Conservation (phyloP, 371 early-diverging fungal genomes). For the Mortierella sp. region DNA sequence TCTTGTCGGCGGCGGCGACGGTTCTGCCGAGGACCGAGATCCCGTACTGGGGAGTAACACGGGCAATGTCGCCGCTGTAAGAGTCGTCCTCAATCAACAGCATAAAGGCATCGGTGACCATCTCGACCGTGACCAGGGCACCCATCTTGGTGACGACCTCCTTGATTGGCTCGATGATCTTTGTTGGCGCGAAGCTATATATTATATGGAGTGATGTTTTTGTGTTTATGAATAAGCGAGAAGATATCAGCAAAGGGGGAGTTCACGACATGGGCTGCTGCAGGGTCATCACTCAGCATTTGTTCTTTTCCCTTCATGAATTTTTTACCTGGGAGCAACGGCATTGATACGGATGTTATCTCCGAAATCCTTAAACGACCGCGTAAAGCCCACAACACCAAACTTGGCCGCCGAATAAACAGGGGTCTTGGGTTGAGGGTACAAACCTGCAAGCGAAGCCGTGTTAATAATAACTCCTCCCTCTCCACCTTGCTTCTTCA, state of each 20-base stretch:
- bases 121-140: constrained; percentile 57
- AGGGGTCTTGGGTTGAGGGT: constrained; percentile 75
- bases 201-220: neutral
- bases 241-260: too few relatives aligned
- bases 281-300: too few relatives aligned
- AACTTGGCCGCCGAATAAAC: constrained; percentile 87
- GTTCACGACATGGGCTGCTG: too few relatives aligned
- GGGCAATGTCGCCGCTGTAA: constrained; percentile 60
- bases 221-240: too few relatives aligned
- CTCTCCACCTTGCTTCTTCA: constrained; percentile 59
- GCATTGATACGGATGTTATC: constrained; percentile 78
- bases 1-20: constrained; percentile 16
- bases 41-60: constrained; percentile 64
- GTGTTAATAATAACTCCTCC: constrained; percentile 84
- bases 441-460: constrained; percentile 83
- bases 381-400: constrained; percentile 78
- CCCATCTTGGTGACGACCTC: constrained; percentile 27
- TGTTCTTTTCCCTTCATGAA: neutral
- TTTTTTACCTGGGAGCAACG: constrained; percentile 74
- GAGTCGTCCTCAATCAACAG: constrained; percentile 73
- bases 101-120: constrained; percentile 77
- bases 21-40: constrained; percentile 40
- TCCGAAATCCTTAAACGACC: constrained; percentile 65
- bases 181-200: constrained; percentile 68
- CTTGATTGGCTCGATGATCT: constrained; percentile 52